These are phyloP conservation scores for Sphaerulina vaccinii DNA, from an alignment of 2,329 filamentous ascomycete species.

Conservation along the genomic window DNA sequence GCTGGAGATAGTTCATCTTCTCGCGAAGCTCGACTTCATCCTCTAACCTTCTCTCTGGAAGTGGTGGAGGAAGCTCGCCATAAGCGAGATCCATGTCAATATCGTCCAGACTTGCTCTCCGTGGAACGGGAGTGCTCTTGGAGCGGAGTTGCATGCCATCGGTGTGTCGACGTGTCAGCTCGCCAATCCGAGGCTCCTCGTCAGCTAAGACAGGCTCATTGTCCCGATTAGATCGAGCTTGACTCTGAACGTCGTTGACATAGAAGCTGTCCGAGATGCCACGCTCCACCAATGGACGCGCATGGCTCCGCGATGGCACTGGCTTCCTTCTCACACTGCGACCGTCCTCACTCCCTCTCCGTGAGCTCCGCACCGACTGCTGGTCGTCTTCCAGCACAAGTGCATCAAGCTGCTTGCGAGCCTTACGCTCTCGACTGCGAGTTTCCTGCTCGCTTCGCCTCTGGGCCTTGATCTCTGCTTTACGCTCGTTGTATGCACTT, in stretches of 20 bases:
- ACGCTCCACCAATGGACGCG: constrained; percentile 43
- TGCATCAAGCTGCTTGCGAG: constrained; percentile 58
- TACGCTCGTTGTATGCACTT: constrained; percentile 82
- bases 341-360: constrained; percentile 30
- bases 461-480: constrained; percentile 74
- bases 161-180: constrained; percentile 46
- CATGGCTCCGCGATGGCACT: constrained; percentile 20
- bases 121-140: constrained; percentile 27
- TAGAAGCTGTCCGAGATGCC: constrained; percentile 49
- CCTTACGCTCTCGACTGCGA: constrained; percentile 49
- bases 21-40: constrained; percentile 4
- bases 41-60: constrained; percentile 50
- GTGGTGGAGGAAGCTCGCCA: constrained; percentile 72
- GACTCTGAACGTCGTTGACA: constrained; percentile 39
- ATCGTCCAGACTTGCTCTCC: constrained; percentile 45
- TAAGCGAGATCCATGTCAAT: constrained; percentile 94
- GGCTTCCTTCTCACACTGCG: constrained; percentile 28
- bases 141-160: constrained; percentile 34
- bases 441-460: constrained; percentile 56
- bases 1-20: constrained; percentile 73
- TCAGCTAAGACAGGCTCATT: constrained; percentile 28
- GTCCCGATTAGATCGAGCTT: constrained; percentile 33
- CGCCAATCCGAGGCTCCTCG: constrained; percentile 36
- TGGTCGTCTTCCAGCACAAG: constrained; percentile 49
- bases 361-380: constrained; percentile 28